Evolutionary conservation across 2,329 filamentous ascomycete species (phyloP).

Genomic region (Colletotrichum theobromicola): DNA sequence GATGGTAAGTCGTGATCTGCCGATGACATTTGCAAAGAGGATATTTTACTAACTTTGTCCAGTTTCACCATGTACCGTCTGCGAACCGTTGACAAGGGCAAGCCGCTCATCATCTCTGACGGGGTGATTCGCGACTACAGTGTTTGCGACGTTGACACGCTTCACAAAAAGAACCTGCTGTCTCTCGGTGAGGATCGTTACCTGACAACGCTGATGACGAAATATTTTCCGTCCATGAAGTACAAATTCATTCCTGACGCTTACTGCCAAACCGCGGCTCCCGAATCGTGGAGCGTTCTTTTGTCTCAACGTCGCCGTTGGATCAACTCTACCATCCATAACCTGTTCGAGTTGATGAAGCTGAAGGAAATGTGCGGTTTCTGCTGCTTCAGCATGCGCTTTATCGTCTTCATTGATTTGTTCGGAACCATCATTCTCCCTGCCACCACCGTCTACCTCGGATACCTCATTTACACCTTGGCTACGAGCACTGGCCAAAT

Average conservation of each 20-base stretch:
- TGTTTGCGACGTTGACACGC: constrained; percentile 87
- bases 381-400: constrained; percentile 98
- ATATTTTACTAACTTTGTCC: constrained; percentile 37
- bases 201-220: constrained; percentile 96
- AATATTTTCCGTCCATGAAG: constrained; percentile 93
- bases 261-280: constrained; percentile 90
- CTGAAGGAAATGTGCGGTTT: constrained; percentile 96
- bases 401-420: constrained; percentile 93
- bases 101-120: constrained; percentile 92
- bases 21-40: background rate
- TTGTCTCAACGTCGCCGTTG: constrained; percentile 98
- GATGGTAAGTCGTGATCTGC: constrained; percentile 76
- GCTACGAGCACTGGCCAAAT: constrained; percentile 74
- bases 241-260: constrained; percentile 97
- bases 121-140: constrained; percentile 87
- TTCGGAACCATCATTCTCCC: constrained; percentile 92
- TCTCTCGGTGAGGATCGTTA: constrained; percentile 97
- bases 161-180: constrained; percentile 96
- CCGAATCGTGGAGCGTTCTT: constrained; percentile 91
- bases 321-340: constrained; percentile 99
- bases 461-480: constrained; percentile 83
- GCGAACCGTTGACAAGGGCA: constrained; percentile 90
- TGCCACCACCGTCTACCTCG: constrained; percentile 85
- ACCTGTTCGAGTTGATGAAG: constrained; percentile 87
- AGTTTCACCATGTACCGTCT: constrained; percentile 99